These are phyloP conservation scores for Acacia concinna DNA, from an alignment of 331 rosid genomes.

Conservation along the genomic window DNA sequence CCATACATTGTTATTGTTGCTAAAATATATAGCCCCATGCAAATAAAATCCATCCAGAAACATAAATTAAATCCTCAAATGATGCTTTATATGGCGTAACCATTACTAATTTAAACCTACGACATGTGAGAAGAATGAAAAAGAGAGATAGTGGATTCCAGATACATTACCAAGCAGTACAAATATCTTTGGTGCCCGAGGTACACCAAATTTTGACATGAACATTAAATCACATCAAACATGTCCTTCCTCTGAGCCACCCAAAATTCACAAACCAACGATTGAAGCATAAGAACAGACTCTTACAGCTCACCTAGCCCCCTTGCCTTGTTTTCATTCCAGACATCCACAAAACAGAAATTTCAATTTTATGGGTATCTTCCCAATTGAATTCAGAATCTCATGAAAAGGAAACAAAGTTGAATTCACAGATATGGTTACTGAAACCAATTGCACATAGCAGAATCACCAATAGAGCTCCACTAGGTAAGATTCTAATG, in stretches of 20 bases:
- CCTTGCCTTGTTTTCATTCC: neutral
- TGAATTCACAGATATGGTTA: neutral
- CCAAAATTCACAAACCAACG: constrained; percentile 7
- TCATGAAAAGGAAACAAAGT: neutral
- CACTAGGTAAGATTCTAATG: neutral
- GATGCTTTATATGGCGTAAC: neutral
- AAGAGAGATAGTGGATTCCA: neutral
- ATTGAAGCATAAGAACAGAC: constrained; percentile 1
- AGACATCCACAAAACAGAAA: neutral
- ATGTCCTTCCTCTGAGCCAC: constrained; percentile 2
- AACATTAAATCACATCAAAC: constrained; percentile 10
- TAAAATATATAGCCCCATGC: neutral
- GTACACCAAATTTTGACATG: neutral
- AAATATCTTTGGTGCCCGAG: neutral
- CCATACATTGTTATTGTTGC: neutral
- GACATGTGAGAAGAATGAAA: neutral
- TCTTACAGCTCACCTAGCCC: neutral
- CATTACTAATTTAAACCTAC: neutral
- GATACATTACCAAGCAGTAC: constrained; percentile 1
- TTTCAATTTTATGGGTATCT: neutral
- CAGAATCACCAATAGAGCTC: constrained; percentile 2
- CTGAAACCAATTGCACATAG: constrained; percentile 7
- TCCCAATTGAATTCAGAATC: neutral
- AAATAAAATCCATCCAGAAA: neutral
- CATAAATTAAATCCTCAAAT: neutral